Base-by-base conservation (phyloP, 2,329 filamentous ascomycete species). In the Talaromyces albobiverticillius region DNA sequence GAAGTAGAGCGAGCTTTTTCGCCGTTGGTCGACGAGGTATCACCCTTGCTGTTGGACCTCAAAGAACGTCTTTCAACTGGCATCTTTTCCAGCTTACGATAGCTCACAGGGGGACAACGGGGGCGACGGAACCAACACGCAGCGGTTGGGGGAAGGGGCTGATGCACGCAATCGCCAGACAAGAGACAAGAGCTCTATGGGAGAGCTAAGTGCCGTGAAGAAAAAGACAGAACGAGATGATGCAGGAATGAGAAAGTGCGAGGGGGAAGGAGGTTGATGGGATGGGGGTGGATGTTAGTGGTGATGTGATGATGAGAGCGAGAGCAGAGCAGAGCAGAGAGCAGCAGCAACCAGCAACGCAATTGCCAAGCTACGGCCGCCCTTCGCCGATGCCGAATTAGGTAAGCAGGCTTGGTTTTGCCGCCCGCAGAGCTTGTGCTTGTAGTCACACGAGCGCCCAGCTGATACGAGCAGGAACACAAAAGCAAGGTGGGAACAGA, bases 21-120 rank as follows among this genome's bases (percentile, higher is more conserved):
- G 66, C 74, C 72, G 69, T 77, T 76, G 64, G 74, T 69, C 58
- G 73, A 74, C 58, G 74, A 74, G 55, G 69, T 68, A 60, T 76
- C 74, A 59, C 71, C 70, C 61, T 76, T 76, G 67, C 72, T 76
- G 62, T 72, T 72, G 56, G 74, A 77, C 67, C 73, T 67, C 63
- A 76, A 61, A 59, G 70, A 74, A 58, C 74, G 74, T 67, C 72
- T 73, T 67, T 76, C 74, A 62, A 70, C 67, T 61, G 74, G 73
- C 74, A 77, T 77, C 58, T 69, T 75, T 22, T 68, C 59, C 64
- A 69, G 64, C 58, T 68, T 36, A 29, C 34, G 25, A 43, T 20
- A 45, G 46, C 46, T 68, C 60, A 62, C 64, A 57, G 64, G 56
- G 32, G 45, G 50, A 31, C 38, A 55, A 54, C 52, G 55, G 56